Evolutionary conservation across 495 filamentous ascomycete genomes (phyloP).

Genomic region (Talaromyces liani): DNA sequence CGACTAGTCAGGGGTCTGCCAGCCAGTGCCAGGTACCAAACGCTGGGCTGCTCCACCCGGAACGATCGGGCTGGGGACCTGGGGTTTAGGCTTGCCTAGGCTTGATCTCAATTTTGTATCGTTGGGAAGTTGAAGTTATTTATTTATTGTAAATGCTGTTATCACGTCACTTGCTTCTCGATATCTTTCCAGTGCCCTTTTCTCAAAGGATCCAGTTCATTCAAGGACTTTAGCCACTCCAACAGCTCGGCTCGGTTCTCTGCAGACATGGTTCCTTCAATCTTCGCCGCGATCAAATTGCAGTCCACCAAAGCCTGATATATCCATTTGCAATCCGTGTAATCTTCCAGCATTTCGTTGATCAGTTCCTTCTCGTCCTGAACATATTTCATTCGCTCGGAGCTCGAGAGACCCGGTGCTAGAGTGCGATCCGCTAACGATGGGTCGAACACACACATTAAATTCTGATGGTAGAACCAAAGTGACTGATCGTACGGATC

Average conservation of each 20-base stretch:
- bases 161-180: constrained; percentile 20
- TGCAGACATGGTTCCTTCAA: constrained; percentile 22
- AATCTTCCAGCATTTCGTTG: constrained; percentile 66
- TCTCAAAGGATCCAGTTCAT: constrained; percentile 62
- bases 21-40: not conserved
- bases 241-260: constrained; percentile 41
- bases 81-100: not conserved
- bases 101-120: not conserved
- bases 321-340: constrained; percentile 70
- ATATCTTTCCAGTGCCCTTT: constrained; percentile 61
- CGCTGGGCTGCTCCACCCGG: not conserved
- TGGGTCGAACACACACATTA: constrained; percentile 60
- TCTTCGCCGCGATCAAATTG: constrained; percentile 29
- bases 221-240: constrained; percentile 57
- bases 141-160: not conserved
- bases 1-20: not conserved
- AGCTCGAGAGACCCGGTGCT: constrained; percentile 49
- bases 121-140: not conserved
- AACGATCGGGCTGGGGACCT: not conserved
- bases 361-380: constrained; percentile 58
- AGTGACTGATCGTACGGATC: constrained; percentile 88
- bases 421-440: constrained; percentile 44
- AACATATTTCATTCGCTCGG: constrained; percentile 61
- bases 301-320: constrained; percentile 69
- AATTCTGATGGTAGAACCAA: constrained; percentile 91